phyloP scores from a whole-genome alignment of 2,329 filamentous ascomycete genomes.

The Colletotrichum neosansevieriae region DNA sequence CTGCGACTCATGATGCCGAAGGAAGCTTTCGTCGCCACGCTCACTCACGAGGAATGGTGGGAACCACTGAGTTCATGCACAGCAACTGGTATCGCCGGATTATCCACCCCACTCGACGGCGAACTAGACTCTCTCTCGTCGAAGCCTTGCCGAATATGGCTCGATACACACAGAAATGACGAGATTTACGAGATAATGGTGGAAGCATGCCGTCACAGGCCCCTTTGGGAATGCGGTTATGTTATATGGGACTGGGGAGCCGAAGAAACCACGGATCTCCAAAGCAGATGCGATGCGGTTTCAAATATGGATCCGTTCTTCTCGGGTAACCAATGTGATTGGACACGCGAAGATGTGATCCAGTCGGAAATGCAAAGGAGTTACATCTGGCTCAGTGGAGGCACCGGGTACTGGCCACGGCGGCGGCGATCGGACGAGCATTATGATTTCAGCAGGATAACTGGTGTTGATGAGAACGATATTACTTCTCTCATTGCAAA shows the following conservation, averaged over 20 bases:
- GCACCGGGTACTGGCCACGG: background rate
- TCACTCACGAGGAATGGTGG: background rate
- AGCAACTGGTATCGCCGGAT: background rate
- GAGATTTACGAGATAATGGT: too few relatives aligned
- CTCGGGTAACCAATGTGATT: background rate
- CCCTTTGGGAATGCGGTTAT: background rate
- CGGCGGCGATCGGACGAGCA: too few relatives aligned
- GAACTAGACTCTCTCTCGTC: background rate
- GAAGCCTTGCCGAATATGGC: background rate
- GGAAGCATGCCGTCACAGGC: background rate
- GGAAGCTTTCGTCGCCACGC: background rate
- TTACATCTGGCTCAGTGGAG: background rate
- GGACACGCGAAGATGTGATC: background rate
- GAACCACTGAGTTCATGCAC: background rate
- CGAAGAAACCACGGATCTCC: background rate
- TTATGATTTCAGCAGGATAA: background rate
- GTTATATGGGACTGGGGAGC: conserved; percentile 14
- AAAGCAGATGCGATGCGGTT: too few relatives aligned
- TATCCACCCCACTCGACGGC: background rate
- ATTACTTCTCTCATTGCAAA: too few relatives aligned
- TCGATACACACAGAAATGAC: background rate
- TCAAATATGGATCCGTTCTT: background rate
- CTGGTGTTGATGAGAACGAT: background rate
- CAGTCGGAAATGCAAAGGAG: background rate
- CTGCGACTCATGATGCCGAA: background rate